Percentiles rank a stretch among this genome's conserved stretches.
These are phyloP conservation scores for Umbelopsis sp. DNA, from an alignment of 192 early-diverging fungal genomes.

Conservation along the genomic window DNA sequence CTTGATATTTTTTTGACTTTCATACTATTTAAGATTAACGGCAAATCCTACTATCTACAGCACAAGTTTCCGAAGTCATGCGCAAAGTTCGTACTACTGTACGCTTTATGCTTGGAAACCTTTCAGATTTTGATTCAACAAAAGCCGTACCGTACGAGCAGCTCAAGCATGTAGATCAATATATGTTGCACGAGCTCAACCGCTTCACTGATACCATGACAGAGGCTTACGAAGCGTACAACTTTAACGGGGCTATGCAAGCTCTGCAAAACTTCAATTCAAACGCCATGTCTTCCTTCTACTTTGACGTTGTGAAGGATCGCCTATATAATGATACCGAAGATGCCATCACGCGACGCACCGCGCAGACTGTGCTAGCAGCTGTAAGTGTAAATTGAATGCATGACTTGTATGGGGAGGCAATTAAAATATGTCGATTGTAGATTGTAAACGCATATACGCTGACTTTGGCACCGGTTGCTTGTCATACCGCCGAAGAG, in stretches of 20 bases:
- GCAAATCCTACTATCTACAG: slow-evolving; percentile 22
- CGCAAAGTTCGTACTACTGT: slow-evolving; percentile 78
- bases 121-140: slow-evolving; percentile 57
- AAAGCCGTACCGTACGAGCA: slow-evolving; percentile 52
- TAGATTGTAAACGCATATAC: slow-evolving; percentile 66
- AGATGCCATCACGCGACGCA: slow-evolving; percentile 50
- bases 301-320: slow-evolving; percentile 83
- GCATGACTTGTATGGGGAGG: background rate
- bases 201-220: slow-evolving; percentile 58
- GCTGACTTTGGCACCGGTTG: slow-evolving; percentile 64
- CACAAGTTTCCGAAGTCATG: slow-evolving; percentile 63
- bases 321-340: slow-evolving; percentile 64
- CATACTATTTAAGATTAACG: too few relatives aligned
- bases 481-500: slow-evolving; percentile 71
- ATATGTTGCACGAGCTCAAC: slow-evolving; percentile 69
- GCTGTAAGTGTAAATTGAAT: slow-evolving; percentile 42
- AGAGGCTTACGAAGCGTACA: slow-evolving; percentile 59
- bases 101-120: slow-evolving; percentile 78
- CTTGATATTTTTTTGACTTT: background rate
- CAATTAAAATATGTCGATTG: too few relatives aligned
- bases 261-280: slow-evolving; percentile 70
- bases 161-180: slow-evolving; percentile 56
- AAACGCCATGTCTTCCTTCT: slow-evolving; percentile 69
- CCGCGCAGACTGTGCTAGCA: slow-evolving; percentile 66
- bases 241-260: slow-evolving; percentile 68